Conservation (phyloP, 2,329 filamentous ascomycete species). For the Apiospora marii region DNA sequence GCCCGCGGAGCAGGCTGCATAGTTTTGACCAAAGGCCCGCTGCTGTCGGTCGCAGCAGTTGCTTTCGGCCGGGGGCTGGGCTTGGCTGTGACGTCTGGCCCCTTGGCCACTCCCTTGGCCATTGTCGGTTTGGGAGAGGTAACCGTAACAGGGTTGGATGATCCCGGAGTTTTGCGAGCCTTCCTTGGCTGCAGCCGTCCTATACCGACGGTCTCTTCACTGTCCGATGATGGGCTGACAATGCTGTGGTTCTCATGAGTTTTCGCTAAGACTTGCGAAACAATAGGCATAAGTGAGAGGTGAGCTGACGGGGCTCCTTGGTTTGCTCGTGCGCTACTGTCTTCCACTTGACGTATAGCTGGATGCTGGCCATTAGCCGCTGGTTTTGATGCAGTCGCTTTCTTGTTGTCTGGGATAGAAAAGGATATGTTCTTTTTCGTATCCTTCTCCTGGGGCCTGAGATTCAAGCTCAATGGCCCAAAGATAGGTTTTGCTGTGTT, state of each 20-base stretch:
- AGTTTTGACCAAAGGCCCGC: background rate
- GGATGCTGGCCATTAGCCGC: background rate
- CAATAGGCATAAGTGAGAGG: constrained; percentile 1
- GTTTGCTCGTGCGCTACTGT: background rate
- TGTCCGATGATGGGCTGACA: background rate
- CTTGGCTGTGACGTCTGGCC: background rate
- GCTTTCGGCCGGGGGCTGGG: background rate
- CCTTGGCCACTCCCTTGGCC: background rate
- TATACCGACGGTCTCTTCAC: background rate
- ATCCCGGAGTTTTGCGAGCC: background rate
- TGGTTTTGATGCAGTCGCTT: background rate
- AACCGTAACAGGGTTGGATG: background rate
- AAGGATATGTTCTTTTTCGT: background rate
- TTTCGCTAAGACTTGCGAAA: background rate
- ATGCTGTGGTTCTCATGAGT: background rate
- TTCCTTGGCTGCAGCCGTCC: background rate
- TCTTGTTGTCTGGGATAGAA: background rate
- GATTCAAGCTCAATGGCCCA: background rate
- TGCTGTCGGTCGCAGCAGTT: background rate
- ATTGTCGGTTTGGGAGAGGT: background rate
- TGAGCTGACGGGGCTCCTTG: background rate
- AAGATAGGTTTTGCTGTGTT: background rate
- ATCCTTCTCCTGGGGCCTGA: background rate
- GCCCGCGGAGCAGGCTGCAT: background rate
- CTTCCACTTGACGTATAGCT: background rate